Evolutionary conservation across 208 protist genomes (phyloP), one percentile per base, ranked within the genome.

Genomic region (Trypanosoma lewisi): DNA sequence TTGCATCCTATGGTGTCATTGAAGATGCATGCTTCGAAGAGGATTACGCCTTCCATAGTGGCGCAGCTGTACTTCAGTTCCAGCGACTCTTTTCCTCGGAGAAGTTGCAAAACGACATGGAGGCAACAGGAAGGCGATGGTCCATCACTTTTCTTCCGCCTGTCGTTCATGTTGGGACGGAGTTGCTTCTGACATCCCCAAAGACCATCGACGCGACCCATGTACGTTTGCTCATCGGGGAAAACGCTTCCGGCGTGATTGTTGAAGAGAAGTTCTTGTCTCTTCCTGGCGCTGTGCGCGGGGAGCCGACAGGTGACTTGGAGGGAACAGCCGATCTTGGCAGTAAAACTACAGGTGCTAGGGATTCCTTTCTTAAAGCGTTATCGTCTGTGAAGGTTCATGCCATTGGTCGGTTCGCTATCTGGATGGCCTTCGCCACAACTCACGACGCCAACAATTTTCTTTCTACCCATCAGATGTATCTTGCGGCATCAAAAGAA

Each of bases 71-170:
- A 25, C 42, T 90, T 25, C 87, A 93, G 68, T 93, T 87, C 48
- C 87, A 93, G 70, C 74, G 74, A 25, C 59, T 93, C 27, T 93
- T 83, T 12, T 60, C 71, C 25, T 74, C 87, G 21, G 83, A 90
- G 34, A 70, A 71, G 11, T 55, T 93, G 39, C 73, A 78, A 56
- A 65, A 21, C 23, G 87, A 93, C 47, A 11, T 73, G n/a, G 55
- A 64, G 52, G 48, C 64, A 14, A 50, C 34, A 8, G 71, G 80
- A 2, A 65, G 71, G 21, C 33, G 57, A 19, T 89, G 82, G 86
- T 53, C 58, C n/a, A 55, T 86, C 12, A 63, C 37, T 23, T 87
- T 75, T 54, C 64, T 77, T 14, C 62, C 69, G 1, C 73, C 86
- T 3, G 51, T 59, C 14, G 56, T 70, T 30, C 77, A 79, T 55